phyloP scores from a whole-genome alignment of 2,329 filamentous ascomycete species.

The Hirsutella thompsonii region DNA sequence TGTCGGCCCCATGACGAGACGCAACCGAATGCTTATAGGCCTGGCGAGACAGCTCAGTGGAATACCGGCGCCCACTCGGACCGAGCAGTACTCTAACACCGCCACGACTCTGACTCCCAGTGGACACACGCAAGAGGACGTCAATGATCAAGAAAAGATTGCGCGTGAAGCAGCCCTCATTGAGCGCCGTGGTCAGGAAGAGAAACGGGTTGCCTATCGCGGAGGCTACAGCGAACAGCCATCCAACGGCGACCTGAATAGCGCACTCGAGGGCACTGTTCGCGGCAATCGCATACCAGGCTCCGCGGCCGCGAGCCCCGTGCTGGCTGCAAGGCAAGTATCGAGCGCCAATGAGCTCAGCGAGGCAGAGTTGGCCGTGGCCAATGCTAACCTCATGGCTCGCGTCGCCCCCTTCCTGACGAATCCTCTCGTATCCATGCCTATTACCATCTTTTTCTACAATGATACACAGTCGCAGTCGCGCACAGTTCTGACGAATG shows the following conservation, averaged over 20 bases:
- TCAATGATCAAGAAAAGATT: slow-evolving; percentile 51
- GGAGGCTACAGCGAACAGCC: slow-evolving; percentile 61
- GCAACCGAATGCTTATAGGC: slow-evolving; percentile 76
- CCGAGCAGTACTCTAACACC: slow-evolving; percentile 15
- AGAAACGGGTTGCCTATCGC: slow-evolving; percentile 56
- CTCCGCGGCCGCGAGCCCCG: slow-evolving; percentile 31
- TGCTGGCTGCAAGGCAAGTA: slow-evolving; percentile 21
- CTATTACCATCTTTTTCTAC: slow-evolving; percentile 92
- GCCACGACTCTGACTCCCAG: slow-evolving; percentile 2
- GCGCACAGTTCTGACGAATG: slow-evolving; percentile 72
- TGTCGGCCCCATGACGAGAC: slow-evolving; percentile 69
- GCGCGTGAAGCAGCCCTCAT: slow-evolving; percentile 66
- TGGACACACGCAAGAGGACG: slow-evolving; percentile 26
- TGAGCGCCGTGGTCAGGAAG: slow-evolving; percentile 55
- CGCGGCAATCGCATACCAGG: slow-evolving; percentile 22
- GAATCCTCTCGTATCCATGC: slow-evolving; percentile 60
- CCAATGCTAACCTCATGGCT: slow-evolving; percentile 80
- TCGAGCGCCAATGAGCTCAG: slow-evolving; percentile 46
- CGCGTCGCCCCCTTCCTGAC: slow-evolving; percentile 83
- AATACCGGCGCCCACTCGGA: slow-evolving; percentile 52
- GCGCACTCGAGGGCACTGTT: slow-evolving; percentile 12
- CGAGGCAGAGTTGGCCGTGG: slow-evolving; percentile 61
- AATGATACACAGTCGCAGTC: slow-evolving; percentile 74
- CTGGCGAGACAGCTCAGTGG: slow-evolving; percentile 81
- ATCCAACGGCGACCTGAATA: slow-evolving; percentile 26